Base-by-base conservation (phyloP, 768 basidiomycete species). In the Sporobolomyces phaffii region DNA sequence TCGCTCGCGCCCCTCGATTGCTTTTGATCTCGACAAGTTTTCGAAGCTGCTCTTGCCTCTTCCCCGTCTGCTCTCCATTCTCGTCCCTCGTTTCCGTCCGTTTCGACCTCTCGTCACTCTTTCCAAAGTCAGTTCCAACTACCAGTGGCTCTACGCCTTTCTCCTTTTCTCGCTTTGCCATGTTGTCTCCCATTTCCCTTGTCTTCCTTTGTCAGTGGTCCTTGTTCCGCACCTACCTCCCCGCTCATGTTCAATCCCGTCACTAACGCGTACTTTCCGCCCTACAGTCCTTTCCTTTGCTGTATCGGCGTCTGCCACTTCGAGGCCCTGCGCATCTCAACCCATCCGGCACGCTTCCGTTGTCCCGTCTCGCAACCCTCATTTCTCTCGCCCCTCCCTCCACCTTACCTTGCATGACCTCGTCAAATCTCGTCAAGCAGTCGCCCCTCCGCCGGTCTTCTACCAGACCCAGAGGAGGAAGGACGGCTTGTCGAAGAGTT, bases 381-480 rank as follows among this genome's bases (percentile, higher is more conserved):
- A 58, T 48, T 31, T 7, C 24, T 18, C 45, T 13, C 24, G 38
- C 22, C 60, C 20, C 5, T 1, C 24, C 22, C 3, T 18, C 34
- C 41, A 14, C 14, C 28, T 31, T 6, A 24, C 57, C 9, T 22
- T 43, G 4, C 40, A 26, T 8, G 54, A 64, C 5, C 29, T 64
- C 50, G 18, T 68, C 48, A 26, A 57, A 3, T 29, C 31, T 5
- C 65, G 65, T 1, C 65, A 67, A 44, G 65, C 56, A 0, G 11
- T 48, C 7, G 26, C 54, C 2, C 33, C 47, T 3, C 24, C 54
- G 1, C 33, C 60, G 0, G 2, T 41, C 18, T 2, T 29, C 8
- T 36, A 38, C 13, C 3, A 3, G 1, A 62, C 60, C 9, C 33
- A n/a, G 0, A 31, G 41, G 17, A 28, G 22, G 2, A 11, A 2